Percentiles rank a stretch among this genome's conserved stretches.
These are phyloP conservation scores for Castanea sativa DNA, from an alignment of 306 rosid genomes.

Conservation along the genomic window DNA sequence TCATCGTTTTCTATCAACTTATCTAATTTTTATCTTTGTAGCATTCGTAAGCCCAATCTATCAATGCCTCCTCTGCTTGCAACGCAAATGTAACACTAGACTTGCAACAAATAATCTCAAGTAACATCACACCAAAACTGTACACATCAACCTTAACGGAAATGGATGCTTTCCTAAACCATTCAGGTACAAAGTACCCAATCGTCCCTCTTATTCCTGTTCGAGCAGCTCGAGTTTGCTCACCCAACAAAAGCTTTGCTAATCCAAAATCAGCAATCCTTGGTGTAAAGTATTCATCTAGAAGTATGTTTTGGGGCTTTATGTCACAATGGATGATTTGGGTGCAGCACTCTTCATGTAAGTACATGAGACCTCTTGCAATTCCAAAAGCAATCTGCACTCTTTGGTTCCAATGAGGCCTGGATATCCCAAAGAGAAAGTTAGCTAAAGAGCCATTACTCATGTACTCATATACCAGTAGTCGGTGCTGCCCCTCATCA, in stretches of 20 bases:
- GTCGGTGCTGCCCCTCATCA: constrained; percentile 7
- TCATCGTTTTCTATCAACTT: constrained; percentile 16
- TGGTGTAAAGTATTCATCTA: constrained; percentile 2
- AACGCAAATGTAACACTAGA: not conserved
- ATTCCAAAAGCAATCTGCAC: constrained; percentile 13
- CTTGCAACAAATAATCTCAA: constrained; percentile 18
- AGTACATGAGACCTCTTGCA: constrained; percentile 15
- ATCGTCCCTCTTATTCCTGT: constrained; percentile 31
- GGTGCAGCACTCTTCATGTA: constrained; percentile 21
- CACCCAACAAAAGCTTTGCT: constrained; percentile 26
- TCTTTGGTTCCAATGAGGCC: constrained; percentile 22
- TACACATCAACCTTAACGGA: constrained; percentile 21
- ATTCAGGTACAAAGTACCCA: constrained; percentile 28
- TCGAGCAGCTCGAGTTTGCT: constrained; percentile 18
- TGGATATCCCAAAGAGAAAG: constrained; percentile 18
- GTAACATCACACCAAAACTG: constrained; percentile 20
- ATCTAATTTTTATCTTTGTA: not conserved
- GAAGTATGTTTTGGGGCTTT: constrained; percentile 25
- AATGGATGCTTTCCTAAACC: constrained; percentile 12
- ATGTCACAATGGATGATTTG: constrained; percentile 25
- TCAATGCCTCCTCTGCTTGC: constrained; percentile 6
- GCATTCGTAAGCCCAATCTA: constrained; percentile 19
- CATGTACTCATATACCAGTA: constrained; percentile 10
- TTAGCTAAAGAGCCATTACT: constrained; percentile 13
- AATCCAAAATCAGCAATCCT: constrained; percentile 36